phyloP scores from a whole-genome alignment of 805 yeast species.

The Ogataea trehaloabstinens region DNA sequence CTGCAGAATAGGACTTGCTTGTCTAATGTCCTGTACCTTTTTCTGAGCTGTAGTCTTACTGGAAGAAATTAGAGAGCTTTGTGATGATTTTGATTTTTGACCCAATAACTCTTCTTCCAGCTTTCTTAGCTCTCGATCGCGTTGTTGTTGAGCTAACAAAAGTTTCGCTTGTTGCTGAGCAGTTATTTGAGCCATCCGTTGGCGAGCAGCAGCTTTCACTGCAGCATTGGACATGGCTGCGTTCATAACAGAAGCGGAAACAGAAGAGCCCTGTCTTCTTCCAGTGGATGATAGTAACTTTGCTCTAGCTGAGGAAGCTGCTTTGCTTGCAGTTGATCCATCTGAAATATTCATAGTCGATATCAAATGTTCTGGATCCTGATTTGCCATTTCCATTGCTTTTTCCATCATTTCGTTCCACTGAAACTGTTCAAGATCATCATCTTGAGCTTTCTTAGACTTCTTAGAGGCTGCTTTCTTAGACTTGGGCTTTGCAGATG shows the following conservation, averaged over 20 bases:
- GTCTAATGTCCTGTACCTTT: background rate
- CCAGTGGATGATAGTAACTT: conserved; percentile 2
- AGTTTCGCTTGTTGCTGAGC: conserved; percentile 20
- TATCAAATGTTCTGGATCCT: conserved; percentile 45
- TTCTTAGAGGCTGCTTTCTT: conserved; percentile 10
- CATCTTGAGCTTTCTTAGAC: conserved; percentile 18
- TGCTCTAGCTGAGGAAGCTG: conserved; percentile 1
- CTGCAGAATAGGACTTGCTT: conserved; percentile 9
- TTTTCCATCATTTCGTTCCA: conserved; percentile 73
- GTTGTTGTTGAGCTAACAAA: conserved; percentile 16
- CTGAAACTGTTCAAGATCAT: conserved; percentile 50
- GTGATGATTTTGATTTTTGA: conserved; percentile 4
- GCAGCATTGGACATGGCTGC: conserved; percentile 24
- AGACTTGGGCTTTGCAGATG: background rate
- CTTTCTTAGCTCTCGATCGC: conserved; percentile 17
- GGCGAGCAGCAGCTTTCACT: conserved; percentile 23
- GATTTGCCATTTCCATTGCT: conserved; percentile 75
- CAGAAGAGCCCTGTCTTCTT: background rate
- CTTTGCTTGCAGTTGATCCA: conserved; percentile 1
- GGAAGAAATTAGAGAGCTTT: conserved; percentile 7
- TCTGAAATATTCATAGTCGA: conserved; percentile 33
- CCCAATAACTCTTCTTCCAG: conserved; percentile 8
- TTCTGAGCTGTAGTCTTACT: conserved; percentile 1
- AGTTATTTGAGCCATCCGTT: conserved; percentile 23
- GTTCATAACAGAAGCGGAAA: conserved; percentile 17